A percentile compares a stretch with the other conserved stretches of the same genome.
phyloP scores from a whole-genome alignment of 75 land plant species.

The Adiantum capillusveneris region DNA sequence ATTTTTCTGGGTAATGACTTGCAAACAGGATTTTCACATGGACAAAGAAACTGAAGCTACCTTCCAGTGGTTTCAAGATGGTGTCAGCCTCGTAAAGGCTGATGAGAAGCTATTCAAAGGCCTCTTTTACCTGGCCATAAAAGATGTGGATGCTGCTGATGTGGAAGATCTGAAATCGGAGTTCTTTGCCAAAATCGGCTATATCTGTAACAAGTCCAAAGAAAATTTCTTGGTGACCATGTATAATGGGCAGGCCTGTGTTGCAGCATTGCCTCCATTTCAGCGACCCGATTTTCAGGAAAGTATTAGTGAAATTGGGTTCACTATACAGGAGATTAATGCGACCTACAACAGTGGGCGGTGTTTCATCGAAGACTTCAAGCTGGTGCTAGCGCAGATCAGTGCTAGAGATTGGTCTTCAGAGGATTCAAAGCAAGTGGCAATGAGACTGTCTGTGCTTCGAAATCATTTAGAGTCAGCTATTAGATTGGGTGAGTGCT shows the following conservation, averaged over 20 bases:
- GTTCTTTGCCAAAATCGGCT: conserved; percentile 15
- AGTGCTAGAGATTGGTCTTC: conserved; percentile 34
- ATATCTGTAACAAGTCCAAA: conserved; percentile 22
- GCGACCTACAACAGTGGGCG: conserved; percentile 11
- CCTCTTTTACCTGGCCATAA: conserved; percentile 29
- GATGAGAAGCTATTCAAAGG: conserved; percentile 35
- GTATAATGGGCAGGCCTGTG: conserved; percentile 25
- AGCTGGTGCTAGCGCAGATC: conserved; percentile 32
- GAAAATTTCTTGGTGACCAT: conserved; percentile 29
- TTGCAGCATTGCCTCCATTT: conserved; percentile 34
- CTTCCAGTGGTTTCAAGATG: conserved; percentile 33
- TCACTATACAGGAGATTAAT: conserved; percentile 13
- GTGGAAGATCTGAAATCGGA: conserved; percentile 23
- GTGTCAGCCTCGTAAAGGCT: conserved; percentile 24
- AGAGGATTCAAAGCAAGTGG: conserved; percentile 21
- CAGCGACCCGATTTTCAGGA: conserved; percentile 15
- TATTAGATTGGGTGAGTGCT: conserved; percentile 9
- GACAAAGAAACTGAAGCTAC: conserved; percentile 30
- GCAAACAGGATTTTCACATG: conserved; percentile 31
- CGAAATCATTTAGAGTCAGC: conserved; percentile 11
- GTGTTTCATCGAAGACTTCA: conserved; percentile 24
- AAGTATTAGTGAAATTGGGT: conserved; percentile 12
- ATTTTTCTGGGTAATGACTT: no score
- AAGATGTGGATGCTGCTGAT: conserved; percentile 28
- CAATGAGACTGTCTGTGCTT: conserved; percentile 12